Evolutionary conservation across 768 basidiomycete species (phyloP).

Genomic region (Baorangia bicolor): DNA sequence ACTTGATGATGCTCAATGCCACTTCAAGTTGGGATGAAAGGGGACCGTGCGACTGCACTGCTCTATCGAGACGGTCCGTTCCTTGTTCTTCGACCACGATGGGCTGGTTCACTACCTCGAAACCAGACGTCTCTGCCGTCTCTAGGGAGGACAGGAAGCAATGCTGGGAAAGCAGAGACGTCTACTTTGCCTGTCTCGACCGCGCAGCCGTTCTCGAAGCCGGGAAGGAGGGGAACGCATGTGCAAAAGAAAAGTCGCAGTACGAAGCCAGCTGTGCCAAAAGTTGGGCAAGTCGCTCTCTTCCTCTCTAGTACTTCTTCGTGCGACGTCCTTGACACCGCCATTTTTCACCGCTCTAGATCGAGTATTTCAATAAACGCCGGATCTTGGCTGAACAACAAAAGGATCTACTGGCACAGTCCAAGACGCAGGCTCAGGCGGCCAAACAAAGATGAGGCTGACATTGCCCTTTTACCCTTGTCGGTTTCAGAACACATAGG

Average conservation of each 20-base stretch:
- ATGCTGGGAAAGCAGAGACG: constrained; percentile 86
- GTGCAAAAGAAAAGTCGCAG: constrained; percentile 49
- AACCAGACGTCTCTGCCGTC: constrained; percentile 38
- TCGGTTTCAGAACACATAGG: neutral
- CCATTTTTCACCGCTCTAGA: constrained; percentile 43
- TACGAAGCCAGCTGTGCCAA: constrained; percentile 80
- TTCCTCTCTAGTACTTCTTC: neutral
- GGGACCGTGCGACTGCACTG: constrained; percentile 16
- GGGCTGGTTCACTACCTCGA: constrained; percentile 38
- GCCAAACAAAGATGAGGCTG: constrained; percentile 23
- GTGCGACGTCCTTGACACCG: neutral
- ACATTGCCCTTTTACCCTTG: neutral
- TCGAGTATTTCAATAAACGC: constrained; percentile 94
- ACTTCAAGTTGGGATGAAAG: neutral
- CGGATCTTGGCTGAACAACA: constrained; percentile 79
- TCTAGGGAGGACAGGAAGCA: constrained; percentile 67
- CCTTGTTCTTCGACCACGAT: constrained; percentile 11
- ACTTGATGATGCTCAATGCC: neutral
- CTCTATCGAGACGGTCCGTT: constrained; percentile 2
- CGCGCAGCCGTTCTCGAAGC: constrained; percentile 63
- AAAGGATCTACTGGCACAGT: constrained; percentile 61
- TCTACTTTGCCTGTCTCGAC: constrained; percentile 85
- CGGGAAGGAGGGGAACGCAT: constrained; percentile 66
- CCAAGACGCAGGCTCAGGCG: constrained; percentile 36
- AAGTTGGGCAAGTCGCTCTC: constrained; percentile 74